Percentiles rank a stretch among this genome's conserved stretches.
Conservation (phyloP, 2,329 filamentous ascomycete species). For the Scolecobasidium constrictum region DNA sequence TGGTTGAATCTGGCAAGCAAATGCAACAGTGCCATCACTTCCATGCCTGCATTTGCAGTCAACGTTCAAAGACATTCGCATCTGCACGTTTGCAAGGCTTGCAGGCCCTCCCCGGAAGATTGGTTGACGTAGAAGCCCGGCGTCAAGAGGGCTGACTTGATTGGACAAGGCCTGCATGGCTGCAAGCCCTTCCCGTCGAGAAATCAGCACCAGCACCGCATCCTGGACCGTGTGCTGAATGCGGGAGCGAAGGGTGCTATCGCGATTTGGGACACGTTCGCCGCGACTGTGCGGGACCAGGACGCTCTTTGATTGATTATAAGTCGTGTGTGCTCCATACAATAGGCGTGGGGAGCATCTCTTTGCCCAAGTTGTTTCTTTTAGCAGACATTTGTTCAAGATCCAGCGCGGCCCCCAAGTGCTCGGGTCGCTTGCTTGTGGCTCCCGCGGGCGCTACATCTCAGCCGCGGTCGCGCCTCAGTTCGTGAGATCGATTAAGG, state of each 20-base stretch:
- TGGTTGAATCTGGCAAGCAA: too few relatives aligned
- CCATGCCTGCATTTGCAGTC: too few relatives aligned
- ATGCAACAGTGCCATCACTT: too few relatives aligned
- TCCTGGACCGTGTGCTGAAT: background rate
- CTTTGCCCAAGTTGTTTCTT: background rate
- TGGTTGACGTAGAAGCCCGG: background rate
- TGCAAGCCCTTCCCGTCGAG: background rate
- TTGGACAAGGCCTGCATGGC: too few relatives aligned
- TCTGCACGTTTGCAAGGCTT: background rate
- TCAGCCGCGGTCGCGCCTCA: background rate
- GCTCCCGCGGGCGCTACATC: background rate
- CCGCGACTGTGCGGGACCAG: background rate
- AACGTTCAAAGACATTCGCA: too few relatives aligned
- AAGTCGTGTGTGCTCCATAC: background rate
- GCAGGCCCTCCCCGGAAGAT: background rate
- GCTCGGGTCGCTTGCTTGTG: background rate
- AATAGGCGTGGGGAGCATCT: background rate
- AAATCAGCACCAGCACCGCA: background rate
- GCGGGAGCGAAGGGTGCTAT: background rate
- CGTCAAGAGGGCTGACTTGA: background rate
- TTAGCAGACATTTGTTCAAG: background rate
- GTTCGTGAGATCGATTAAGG: background rate
- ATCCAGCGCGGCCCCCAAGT: background rate
- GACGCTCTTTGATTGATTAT: background rate
- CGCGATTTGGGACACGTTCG: background rate